Evolutionary conservation across 225 moss, liverwort and hornwort species (phyloP), one percentile per base, ranked within the genome.

Genomic region (Antitrichia curtipendula): DNA sequence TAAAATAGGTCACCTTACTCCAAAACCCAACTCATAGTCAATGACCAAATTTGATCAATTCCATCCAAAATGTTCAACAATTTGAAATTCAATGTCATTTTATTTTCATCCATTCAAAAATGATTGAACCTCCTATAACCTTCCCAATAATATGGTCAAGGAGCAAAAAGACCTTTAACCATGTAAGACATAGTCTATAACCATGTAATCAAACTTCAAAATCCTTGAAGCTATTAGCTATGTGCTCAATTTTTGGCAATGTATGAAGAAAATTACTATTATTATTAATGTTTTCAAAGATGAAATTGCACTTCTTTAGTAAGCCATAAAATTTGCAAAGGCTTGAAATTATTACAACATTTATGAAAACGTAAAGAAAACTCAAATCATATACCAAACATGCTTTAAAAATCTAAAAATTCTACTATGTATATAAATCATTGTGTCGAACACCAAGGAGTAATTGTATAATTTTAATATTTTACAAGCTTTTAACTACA

Each of bases 1-100:
- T 36, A 65, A 11, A 10, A 1, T 65, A 32, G 32, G 63, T 63
- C 32, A 32, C 2, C 9, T 32, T 29, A 16, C 5, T 8, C 9
- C 3, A 3, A n/a, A 66, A 12, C 21, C 4, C 0, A 0, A 6
- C 21, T 66, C 12, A 66, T 1, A 3, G 17, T 1, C 11, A n/a
- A 20, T n/a, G 21, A 66, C n/a, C 10, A 66, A 66, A 66, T 66
- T 66, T 66, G n/a, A 66, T n/a, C 66, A n/a, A n/a, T n/a, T n/a
- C 6, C 21, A 66, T n/a, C 66, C 7, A 32, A 63, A 16, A 66
- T n/a, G 9, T n/a, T n/a, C 6, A 66, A 21, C n/a, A 66, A 66
- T 66, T 31, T n/a, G 11, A n/a, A 21, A 12, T n/a, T 66, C 17
- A n/a, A 6, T 11, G 3, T 66, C 66, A n/a, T n/a, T 6, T 12